Conservation (phyloP, 768 basidiomycete species). For the Mycena capillaripes region DNA sequence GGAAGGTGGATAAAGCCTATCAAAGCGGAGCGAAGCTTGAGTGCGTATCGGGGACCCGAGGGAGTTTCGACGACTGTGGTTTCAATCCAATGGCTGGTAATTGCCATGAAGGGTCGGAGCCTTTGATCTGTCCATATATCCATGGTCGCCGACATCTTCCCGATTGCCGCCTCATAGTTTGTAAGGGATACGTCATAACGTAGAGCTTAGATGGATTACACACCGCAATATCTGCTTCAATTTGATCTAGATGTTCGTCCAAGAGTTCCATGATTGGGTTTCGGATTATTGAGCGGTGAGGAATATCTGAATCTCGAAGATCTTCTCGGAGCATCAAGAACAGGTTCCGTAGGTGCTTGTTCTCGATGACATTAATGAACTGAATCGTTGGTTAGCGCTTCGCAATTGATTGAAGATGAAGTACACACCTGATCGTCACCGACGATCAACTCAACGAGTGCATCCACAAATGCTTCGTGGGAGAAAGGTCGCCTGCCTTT, state of each 20-base stretch:
- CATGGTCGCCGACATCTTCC: background rate
- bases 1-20: background rate
- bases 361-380: slow-evolving; percentile 33
- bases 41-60: background rate
- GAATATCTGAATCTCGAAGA: slow-evolving; percentile 40
- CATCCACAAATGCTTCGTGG: slow-evolving; percentile 44
- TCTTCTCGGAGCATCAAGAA: slow-evolving; percentile 41
- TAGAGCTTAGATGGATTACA: too few species aligned
- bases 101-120: background rate
- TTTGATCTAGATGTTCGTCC: slow-evolving; percentile 39
- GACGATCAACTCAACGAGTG: slow-evolving; percentile 44
- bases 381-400: background rate
- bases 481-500: slow-evolving; percentile 29
- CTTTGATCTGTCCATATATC: background rate
- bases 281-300: slow-evolving; percentile 42
- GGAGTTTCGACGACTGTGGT: background rate
- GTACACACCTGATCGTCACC: slow-evolving; percentile 44
- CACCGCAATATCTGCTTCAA: slow-evolving; percentile 41
- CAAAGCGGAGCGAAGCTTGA: background rate
- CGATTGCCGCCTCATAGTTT: background rate
- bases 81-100: background rate
- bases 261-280: slow-evolving; percentile 40
- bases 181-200: too few species aligned
- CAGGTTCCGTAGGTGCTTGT: slow-evolving; percentile 29
- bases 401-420: background rate